Evolutionary conservation across 1,139 yeast genomes (phyloP), one percentile per base, ranked within the genome.

Genomic region (Diutina pseudorugosa): DNA sequence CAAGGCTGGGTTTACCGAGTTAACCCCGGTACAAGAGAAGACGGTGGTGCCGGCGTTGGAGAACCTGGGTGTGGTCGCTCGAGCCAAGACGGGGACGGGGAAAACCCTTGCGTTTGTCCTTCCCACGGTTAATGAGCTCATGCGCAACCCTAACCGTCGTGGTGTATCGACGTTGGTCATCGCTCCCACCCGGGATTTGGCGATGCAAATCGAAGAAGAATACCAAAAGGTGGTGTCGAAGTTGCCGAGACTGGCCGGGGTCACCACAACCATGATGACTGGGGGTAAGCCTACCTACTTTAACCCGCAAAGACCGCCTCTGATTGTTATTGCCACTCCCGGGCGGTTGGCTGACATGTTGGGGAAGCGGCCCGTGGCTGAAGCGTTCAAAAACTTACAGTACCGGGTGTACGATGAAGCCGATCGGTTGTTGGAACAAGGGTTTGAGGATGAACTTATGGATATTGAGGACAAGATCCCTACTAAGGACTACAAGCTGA

Each of bases 31-130:
- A 19, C 98, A 90, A 66, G 82, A 83, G 53, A 75, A 77, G 59
- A 77, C 95, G 5, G 71, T 90, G 51, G 70, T 79, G 53, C 94
- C 94, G 8, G 78, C 85, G 55, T 69, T 88, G 53, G 63, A 75
- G 21, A 75, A 79, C 42, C 66, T 65, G 12, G 91, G 94, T 57
- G 72, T 89, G 53, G 90, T 90, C 25, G 93, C 88, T 41, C 77
- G 95, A 59, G 97, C 97, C 41, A 88, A 88, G 65, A 91, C 98
- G 4, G 98, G 97, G 63, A 90, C 97, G 1, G 98, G 97, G 62
- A 91, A 91, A 66, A 91, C 97, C 0, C 79, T 87, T 55, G 95
- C 96, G 0, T 91, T 88, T 64, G 80, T 90, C 56, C 72, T 90
- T 50, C 97, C 97, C 2, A 72, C 88, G 7, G 69, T 90, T 49